Percentiles rank a stretch among this genome's conserved stretches.
Conservation (phyloP, 2,329 filamentous ascomycete species). For the Orbilia blumenaviensis region DNA sequence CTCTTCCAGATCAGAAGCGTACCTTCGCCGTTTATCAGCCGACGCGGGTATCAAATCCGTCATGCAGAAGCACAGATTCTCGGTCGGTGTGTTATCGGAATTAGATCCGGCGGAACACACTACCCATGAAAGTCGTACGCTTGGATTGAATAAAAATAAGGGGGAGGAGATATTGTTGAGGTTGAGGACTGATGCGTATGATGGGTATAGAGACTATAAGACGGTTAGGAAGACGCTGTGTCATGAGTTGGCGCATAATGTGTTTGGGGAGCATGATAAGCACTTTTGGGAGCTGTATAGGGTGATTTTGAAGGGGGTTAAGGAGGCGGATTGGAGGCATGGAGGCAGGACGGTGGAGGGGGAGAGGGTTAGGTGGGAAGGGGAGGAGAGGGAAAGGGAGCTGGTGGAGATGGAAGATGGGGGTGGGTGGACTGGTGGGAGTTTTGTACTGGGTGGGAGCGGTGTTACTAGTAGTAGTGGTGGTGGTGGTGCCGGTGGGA, state of each 20-base stretch:
- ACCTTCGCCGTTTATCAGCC: slow-evolving; percentile 77
- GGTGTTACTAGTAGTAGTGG: neutral
- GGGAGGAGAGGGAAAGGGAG: slow-evolving; percentile 62
- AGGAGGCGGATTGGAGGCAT: slow-evolving; percentile 77
- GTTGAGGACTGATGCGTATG: slow-evolving; percentile 89
- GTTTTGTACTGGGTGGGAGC: slow-evolving; percentile 76
- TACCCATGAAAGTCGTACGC: slow-evolving; percentile 69
- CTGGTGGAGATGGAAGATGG: slow-evolving; percentile 65
- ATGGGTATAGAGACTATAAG: slow-evolving; percentile 92
- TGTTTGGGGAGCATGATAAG: slow-evolving; percentile 82
- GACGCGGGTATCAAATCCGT: slow-evolving; percentile 85
- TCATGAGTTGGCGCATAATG: slow-evolving; percentile 94
- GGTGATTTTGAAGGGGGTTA: slow-evolving; percentile 80
- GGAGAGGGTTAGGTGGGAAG: slow-evolving; percentile 63
- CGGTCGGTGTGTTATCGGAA: slow-evolving; percentile 86
- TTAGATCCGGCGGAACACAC: slow-evolving; percentile 92
- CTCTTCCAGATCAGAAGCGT: slow-evolving; percentile 74
- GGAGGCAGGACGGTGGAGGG: slow-evolving; percentile 72
- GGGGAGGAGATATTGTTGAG: slow-evolving; percentile 92
- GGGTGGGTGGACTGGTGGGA: slow-evolving; percentile 80
- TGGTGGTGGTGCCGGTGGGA: no score
- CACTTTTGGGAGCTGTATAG: slow-evolving; percentile 90
- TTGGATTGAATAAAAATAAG: slow-evolving; percentile 85
- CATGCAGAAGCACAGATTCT: slow-evolving; percentile 86
- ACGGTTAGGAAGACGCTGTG: slow-evolving; percentile 91